A percentile compares a stretch with the other conserved stretches of the same genome.
Evolutionary conservation across 192 early-diverging fungal species (phyloP).

Genomic region (Diversispora eburnea): DNA sequence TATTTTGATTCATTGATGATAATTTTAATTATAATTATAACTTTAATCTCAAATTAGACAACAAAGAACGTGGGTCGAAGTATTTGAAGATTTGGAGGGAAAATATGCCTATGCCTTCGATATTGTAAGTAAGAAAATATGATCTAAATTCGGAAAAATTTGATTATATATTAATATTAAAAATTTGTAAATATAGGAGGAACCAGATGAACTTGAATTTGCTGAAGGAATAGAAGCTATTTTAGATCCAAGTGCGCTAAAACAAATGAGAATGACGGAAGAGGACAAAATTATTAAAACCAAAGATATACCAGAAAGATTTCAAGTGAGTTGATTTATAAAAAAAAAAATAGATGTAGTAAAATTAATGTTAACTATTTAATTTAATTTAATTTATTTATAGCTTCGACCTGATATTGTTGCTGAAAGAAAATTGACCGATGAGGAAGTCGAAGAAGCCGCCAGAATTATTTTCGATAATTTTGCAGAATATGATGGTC

Average conservation of each 20-base stretch:
- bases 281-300: constrained; percentile 85
- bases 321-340: constrained; percentile 48
- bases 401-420: constrained; percentile 52
- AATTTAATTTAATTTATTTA: background rate
- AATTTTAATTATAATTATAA: too few relatives aligned
- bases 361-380: background rate
- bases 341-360: background rate
- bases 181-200: background rate
- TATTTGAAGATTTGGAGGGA: too few relatives aligned
- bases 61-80: too few relatives aligned
- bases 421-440: constrained; percentile 39
- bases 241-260: constrained; percentile 71
- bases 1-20: background rate
- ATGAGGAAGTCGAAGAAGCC: constrained; percentile 64
- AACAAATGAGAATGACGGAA: constrained; percentile 86
- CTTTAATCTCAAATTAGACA: too few relatives aligned
- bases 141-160: background rate
- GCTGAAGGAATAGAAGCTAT: background rate
- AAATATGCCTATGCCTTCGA: too few relatives aligned
- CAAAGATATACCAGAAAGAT: constrained; percentile 88
- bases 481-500: constrained; percentile 25
- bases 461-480: constrained; percentile 53
- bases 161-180: background rate
- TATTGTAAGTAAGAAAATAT: too few relatives aligned
- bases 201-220: background rate